Conservation (phyloP, 139 green algal species). For the Chlamydomonas sphaeroides region DNA sequence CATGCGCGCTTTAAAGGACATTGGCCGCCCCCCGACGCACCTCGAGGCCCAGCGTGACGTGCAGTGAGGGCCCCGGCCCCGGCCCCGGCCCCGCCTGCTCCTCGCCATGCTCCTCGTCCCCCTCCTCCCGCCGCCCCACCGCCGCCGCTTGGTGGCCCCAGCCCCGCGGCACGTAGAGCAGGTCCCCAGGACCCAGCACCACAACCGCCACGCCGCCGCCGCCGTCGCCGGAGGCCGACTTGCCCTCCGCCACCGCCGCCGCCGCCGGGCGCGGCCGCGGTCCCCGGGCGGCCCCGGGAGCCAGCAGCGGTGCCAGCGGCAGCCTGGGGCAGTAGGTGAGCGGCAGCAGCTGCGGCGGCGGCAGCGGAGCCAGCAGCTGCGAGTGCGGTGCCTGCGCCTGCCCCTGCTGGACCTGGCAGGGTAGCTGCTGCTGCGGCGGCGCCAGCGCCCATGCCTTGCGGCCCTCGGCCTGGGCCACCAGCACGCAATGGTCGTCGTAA, state of each 20-base stretch:
- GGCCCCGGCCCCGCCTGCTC: neutral
- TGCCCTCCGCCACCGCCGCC: neutral
- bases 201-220: too few species aligned
- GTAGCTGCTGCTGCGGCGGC: too few species aligned
- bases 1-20: neutral
- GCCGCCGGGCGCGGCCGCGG: neutral
- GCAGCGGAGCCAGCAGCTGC: too few species aligned
- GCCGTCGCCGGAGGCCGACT: too few species aligned
- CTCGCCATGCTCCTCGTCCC: neutral
- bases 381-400: too few species aligned
- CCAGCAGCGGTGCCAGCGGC: neutral
- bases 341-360: conserved; percentile 17
- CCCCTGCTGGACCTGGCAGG: too few species aligned
- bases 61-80: neutral
- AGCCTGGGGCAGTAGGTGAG: conserved; percentile 30
- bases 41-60: conserved; percentile 29
- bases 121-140: neutral
- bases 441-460: conserved; percentile 51
- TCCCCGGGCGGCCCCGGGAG: neutral
- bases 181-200: conserved; percentile 33
- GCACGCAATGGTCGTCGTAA: conserved; percentile 62
- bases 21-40: neutral
- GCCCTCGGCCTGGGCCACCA: conserved; percentile 50
- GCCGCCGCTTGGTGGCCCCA: conserved; percentile 33
- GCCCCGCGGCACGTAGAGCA: conserved; percentile 47